phyloP scores from a whole-genome alignment of 768 basidiomycete genomes.

The Rhodotorula sphaerocarpa region DNA sequence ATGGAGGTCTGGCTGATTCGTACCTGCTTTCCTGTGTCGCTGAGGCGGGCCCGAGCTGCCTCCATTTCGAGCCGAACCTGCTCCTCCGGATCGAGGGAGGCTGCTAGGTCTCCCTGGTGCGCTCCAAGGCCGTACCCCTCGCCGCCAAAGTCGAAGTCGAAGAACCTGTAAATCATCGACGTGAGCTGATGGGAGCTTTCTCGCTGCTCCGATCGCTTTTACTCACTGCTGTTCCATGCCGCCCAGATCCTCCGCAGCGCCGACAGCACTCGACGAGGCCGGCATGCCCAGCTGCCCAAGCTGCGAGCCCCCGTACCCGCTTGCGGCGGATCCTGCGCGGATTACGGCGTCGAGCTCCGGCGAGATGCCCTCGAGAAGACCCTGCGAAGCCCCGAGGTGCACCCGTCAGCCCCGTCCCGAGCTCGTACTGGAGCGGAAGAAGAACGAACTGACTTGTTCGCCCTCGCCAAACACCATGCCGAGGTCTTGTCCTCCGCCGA shows the following conservation, averaged over 20 bases:
- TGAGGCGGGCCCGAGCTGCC: conserved; percentile 12
- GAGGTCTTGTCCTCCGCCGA: no score
- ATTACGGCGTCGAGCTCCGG: conserved; percentile 25
- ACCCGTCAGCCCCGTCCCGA: no score
- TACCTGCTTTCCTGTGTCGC: no score
- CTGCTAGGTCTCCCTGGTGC: not conserved
- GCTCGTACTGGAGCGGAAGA: no score
- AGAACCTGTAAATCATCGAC: not conserved
- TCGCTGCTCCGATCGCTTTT: not conserved
- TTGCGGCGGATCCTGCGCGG: not conserved
- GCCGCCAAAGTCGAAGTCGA: conserved; percentile 10
- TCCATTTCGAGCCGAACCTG: conserved; percentile 16
- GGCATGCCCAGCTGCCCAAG: not conserved
- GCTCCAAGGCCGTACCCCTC: conserved; percentile 1
- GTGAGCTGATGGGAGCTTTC: not conserved
- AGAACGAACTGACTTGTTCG: conserved; percentile 15
- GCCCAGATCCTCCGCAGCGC: not conserved
- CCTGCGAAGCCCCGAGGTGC: conserved; percentile 2
- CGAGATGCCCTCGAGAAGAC: conserved; percentile 18
- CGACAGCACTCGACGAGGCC: conserved; percentile 7
- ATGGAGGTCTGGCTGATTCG: no score
- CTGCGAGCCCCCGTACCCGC: not conserved
- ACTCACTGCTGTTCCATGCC: conserved; percentile 15
- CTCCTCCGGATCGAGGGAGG: conserved; percentile 8
- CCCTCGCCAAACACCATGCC: conserved; percentile 15